A percentile compares a stretch with the other conserved stretches of the same genome.
phyloP scores from a whole-genome alignment of 306 rosid genomes.

The Astragalus membranaceus region DNA sequence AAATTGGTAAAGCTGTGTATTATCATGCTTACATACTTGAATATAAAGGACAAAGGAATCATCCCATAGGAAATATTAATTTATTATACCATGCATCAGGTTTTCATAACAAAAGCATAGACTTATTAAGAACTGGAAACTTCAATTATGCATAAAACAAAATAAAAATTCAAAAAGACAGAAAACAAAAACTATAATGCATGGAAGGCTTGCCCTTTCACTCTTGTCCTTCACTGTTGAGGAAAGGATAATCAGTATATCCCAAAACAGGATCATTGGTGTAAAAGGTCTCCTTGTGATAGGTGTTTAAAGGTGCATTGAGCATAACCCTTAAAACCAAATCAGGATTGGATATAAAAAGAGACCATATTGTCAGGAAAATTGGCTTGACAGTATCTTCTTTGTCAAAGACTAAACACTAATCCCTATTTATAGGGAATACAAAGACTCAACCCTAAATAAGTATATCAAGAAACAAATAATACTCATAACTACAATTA shows the following conservation, averaged over 20 bases:
- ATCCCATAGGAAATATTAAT: no score
- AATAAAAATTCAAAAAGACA: not conserved
- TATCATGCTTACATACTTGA: no score
- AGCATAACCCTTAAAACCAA: constrained; percentile 48
- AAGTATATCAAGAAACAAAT: no score
- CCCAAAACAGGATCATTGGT: constrained; percentile 73
- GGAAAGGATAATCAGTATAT: constrained; percentile 71
- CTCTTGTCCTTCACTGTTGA: no score
- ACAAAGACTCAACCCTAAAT: no score
- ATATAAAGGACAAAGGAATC: no score
- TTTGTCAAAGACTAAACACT: no score
- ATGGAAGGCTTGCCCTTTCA: constrained; percentile 52
- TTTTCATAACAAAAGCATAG: not conserved
- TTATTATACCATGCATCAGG: not conserved
- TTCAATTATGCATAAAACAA: not conserved
- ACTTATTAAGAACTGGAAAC: not conserved
- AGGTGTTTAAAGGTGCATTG: constrained; percentile 56
- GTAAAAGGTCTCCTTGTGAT: constrained; percentile 59
- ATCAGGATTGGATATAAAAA: constrained; percentile 69
- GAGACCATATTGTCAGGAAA: no score
- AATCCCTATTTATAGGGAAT: no score
- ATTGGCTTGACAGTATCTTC: no score
- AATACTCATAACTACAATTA: no score
- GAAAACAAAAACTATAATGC: not conserved
- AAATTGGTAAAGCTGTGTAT: no score